Base-by-base conservation (phyloP, 768 basidiomycete genomes). In the Rhodosporidiobolus odoratus region DNA sequence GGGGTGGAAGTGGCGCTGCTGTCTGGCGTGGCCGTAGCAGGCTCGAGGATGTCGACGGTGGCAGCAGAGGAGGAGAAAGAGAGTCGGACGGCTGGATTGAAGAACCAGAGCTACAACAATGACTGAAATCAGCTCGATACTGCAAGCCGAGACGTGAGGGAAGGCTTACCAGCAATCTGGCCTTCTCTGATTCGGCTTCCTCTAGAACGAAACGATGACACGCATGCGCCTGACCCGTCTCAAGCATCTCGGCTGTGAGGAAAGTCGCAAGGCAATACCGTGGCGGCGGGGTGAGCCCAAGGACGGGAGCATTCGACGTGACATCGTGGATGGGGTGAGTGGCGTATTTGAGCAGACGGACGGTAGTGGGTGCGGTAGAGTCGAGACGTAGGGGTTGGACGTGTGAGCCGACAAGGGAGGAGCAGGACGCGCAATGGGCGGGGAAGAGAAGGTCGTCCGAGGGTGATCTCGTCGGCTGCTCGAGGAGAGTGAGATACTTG, bases 151-250 rank as follows among this genome's bases (percentile, higher is more conserved):
- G 38, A 17, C 41, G 27, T 19, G 32, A 52, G 23, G 57, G 5
- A 43, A 30, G 9, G 16, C 89, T 68, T 63, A 96, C 92, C 71
- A 96, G 81, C 21, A 97, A 83, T 62, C 88, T 83, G 7, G 89
- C 86, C 35, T 83, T 84, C 69, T 91, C 90, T 37, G 88, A 86
- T 76, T 95, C 92, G 73, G 94, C 92, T 68, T 96, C 94, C 23
- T 86, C 82, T 40, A 98, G 80, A 41, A 93, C 84, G 77, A 98
- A 97, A 16, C 93, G 89, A 80, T 97, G 92, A 0, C 89, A 89
- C 2, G 93, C 92, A 78, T 97, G 94, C 2, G 94, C 92, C 63
- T 89, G 88, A 8, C 91, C 89, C 62, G 90, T 88, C 77, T 95
- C 95, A 37, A 85, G 84, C 90, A 98, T 90, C 76, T 96, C 92